A percentile compares a stretch with the other conserved stretches of the same genome.
These are phyloP conservation scores for Panus rudis DNA, from an alignment of 768 basidiomycete genomes.

Conservation along the genomic window DNA sequence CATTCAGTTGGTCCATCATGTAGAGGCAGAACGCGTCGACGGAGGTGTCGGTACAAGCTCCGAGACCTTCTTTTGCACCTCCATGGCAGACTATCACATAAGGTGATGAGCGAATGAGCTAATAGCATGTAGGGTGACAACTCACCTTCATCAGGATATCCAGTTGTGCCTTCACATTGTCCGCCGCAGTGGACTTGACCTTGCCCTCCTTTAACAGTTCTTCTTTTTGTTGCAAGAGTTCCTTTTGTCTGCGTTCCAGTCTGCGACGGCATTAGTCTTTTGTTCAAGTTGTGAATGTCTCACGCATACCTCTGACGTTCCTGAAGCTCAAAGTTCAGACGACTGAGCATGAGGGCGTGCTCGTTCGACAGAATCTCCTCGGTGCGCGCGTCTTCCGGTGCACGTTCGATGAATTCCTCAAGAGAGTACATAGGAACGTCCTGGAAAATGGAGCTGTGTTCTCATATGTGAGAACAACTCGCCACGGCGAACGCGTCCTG, in stretches of 20 bases:
- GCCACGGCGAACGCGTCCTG: neutral
- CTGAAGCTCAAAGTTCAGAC: slow-evolving; percentile 78
- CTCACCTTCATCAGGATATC: slow-evolving; percentile 68
- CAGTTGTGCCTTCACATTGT: slow-evolving; percentile 72
- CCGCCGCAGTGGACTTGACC: slow-evolving; percentile 61
- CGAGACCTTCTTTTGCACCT: slow-evolving; percentile 71
- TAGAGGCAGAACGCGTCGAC: no score
- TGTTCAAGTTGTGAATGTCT: slow-evolving; percentile 6
- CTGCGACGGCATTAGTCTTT: slow-evolving; percentile 30
- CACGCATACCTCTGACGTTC: slow-evolving; percentile 74
- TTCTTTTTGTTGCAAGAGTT: slow-evolving; percentile 64
- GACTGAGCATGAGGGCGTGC: slow-evolving; percentile 83
- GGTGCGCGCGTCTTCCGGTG: slow-evolving; percentile 60
- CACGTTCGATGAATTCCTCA: slow-evolving; percentile 61
- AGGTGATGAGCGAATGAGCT: neutral
- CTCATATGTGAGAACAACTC: neutral
- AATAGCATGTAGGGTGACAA: slow-evolving; percentile 3
- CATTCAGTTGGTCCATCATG: no score
- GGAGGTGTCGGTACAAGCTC: slow-evolving; percentile 57
- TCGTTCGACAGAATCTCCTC: slow-evolving; percentile 52
- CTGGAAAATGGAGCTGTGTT: slow-evolving; percentile 77
- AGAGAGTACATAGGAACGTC: slow-evolving; percentile 70
- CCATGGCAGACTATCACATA: slow-evolving; percentile 51
- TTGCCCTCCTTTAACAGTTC: slow-evolving; percentile 77
- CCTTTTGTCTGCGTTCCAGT: slow-evolving; percentile 63